phyloP scores from a whole-genome alignment of 768 basidiomycete species.

The Mycena galericulata region DNA sequence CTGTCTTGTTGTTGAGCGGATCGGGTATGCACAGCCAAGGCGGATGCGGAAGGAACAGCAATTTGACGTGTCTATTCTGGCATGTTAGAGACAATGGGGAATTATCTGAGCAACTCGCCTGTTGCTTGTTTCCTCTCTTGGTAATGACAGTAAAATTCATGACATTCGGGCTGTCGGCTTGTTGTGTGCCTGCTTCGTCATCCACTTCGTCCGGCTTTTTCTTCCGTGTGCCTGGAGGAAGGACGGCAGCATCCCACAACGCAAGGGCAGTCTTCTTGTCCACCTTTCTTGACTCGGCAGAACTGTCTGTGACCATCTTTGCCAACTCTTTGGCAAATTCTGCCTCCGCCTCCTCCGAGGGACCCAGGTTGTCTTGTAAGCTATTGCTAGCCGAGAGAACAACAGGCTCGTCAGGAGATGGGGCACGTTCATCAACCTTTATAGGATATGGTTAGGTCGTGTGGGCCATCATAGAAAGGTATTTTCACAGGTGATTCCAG shows the following conservation, averaged over 20 bases:
- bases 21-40: slow-evolving; percentile 91
- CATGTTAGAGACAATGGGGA: neutral
- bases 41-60: slow-evolving; percentile 87
- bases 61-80: slow-evolving; percentile 79
- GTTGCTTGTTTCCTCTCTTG: slow-evolving; percentile 93
- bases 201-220: slow-evolving; percentile 72
- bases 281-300: slow-evolving; percentile 84
- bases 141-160: slow-evolving; percentile 96
- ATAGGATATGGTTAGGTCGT: neutral
- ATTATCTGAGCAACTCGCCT: slow-evolving; percentile 59
- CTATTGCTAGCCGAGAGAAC: slow-evolving; percentile 69
- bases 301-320: slow-evolving; percentile 92
- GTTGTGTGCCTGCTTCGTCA: slow-evolving; percentile 58
- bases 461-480: neutral
- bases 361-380: slow-evolving; percentile 79
- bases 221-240: slow-evolving; percentile 74
- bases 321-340: slow-evolving; percentile 97
- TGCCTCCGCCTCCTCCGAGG: slow-evolving; percentile 89
- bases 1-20: slow-evolving; percentile 94
- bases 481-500: slow-evolving; percentile 66
- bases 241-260: slow-evolving; percentile 90
- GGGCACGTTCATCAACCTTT: slow-evolving; percentile 75
- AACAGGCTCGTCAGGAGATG: slow-evolving; percentile 86
- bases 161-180: slow-evolving; percentile 51
- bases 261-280: slow-evolving; percentile 90